These are phyloP conservation scores for Hericium erinaceus DNA, from an alignment of 768 basidiomycete genomes.

Conservation along the genomic window DNA sequence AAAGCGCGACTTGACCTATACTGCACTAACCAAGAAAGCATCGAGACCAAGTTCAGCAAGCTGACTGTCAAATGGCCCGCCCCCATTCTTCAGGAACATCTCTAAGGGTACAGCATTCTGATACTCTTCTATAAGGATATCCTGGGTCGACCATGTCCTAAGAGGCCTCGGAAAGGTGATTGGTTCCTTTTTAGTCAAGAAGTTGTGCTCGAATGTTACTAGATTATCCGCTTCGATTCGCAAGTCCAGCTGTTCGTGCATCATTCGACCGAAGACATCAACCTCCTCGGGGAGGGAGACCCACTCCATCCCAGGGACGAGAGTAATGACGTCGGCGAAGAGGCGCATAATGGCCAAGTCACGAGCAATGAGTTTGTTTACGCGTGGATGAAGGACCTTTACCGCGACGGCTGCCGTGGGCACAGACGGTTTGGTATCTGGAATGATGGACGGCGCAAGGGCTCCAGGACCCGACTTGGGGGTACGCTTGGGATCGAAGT, in stretches of 20 bases:
- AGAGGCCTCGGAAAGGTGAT: slow-evolving; percentile 89
- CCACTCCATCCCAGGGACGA: slow-evolving; percentile 94
- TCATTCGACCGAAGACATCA: slow-evolving; percentile 89
- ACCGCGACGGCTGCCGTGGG: slow-evolving; percentile 88
- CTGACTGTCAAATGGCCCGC: slow-evolving; percentile 82
- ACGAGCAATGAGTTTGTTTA: slow-evolving; percentile 70
- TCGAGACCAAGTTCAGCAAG: slow-evolving; percentile 91
- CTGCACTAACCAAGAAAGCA: slow-evolving; percentile 73
- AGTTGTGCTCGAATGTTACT: slow-evolving; percentile 77
- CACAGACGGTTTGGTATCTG: slow-evolving; percentile 56
- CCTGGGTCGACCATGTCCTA: slow-evolving; percentile 66
- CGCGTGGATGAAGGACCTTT: slow-evolving; percentile 89
- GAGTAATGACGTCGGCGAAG: slow-evolving; percentile 70
- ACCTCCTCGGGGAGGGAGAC: slow-evolving; percentile 94
- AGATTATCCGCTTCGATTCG: slow-evolving; percentile 87
- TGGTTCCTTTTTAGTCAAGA: slow-evolving; percentile 65
- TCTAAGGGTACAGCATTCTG: slow-evolving; percentile 90
- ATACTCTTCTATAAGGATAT: slow-evolving; percentile 87
- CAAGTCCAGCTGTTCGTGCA: slow-evolving; percentile 90
- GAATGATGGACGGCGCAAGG: slow-evolving; percentile 39
- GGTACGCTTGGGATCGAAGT: slow-evolving; percentile 65
- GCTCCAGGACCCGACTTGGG: slow-evolving; percentile 36
- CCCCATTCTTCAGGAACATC: slow-evolving; percentile 78
- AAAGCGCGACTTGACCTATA: not conserved
- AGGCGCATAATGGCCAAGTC: slow-evolving; percentile 94